These are phyloP conservation scores for Aquanectria penicillioides DNA, from an alignment of 2,329 filamentous ascomycete species.

Conservation along the genomic window DNA sequence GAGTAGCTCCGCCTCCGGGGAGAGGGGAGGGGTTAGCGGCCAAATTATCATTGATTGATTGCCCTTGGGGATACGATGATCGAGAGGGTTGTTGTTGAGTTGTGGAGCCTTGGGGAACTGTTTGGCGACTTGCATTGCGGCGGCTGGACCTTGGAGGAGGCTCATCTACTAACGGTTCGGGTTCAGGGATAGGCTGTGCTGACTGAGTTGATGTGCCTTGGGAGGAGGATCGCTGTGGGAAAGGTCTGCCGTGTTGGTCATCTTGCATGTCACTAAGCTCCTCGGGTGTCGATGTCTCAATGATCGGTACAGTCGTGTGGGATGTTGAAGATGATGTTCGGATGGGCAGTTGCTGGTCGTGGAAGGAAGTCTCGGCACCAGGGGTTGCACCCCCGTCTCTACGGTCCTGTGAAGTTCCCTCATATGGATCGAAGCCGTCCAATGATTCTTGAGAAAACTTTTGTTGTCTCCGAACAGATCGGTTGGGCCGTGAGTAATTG, in stretches of 20 bases:
- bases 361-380: constrained; percentile 38
- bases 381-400: constrained; percentile 34
- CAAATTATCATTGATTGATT: constrained; percentile 43
- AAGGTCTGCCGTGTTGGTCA: constrained; percentile 45
- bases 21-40: constrained; percentile 67
- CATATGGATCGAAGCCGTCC: constrained; percentile 58
- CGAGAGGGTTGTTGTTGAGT: constrained; percentile 31
- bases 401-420: constrained; percentile 48
- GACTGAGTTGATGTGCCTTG: constrained; percentile 58
- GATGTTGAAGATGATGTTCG: constrained; percentile 46
- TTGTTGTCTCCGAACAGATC: constrained; percentile 58
- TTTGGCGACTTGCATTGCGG: constrained; percentile 30
- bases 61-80: constrained; percentile 39
- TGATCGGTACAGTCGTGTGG: constrained; percentile 54
- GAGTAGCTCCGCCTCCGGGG: constrained; percentile 71
- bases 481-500: constrained; percentile 69
- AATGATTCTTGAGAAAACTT: constrained; percentile 58
- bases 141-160: constrained; percentile 57
- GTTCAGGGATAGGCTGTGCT: constrained; percentile 42
- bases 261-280: constrained; percentile 43
- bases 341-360: constrained; percentile 46
- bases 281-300: constrained; percentile 70
- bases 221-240: constrained; percentile 66
- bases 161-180: constrained; percentile 48
- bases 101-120: constrained; percentile 35